Conservation (phyloP, 2,329 filamentous ascomycete species). For the Colletotrichum caudatum region DNA sequence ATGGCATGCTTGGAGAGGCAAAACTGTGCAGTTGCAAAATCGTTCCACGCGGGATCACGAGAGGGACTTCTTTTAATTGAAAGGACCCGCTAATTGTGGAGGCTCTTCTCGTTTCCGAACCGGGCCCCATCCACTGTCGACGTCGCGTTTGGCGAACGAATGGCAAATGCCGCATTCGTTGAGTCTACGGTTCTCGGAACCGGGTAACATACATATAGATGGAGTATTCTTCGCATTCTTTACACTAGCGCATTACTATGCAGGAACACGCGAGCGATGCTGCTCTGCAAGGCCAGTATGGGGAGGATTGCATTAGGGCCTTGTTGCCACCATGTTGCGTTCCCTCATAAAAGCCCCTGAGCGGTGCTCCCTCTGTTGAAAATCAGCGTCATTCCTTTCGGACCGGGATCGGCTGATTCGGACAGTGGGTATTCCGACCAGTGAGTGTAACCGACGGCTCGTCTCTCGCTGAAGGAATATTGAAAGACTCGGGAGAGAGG, state of each 20-base stretch:
- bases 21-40: slow-evolving; percentile 38
- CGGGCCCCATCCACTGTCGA: slow-evolving; percentile 20
- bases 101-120: slow-evolving; percentile 33
- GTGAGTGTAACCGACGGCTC: slow-evolving; percentile 3
- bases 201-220: slow-evolving; percentile 5
- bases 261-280: slow-evolving; percentile 30
- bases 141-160: slow-evolving; percentile 29
- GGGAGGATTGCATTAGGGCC: not conserved
- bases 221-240: slow-evolving; percentile 23
- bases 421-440: slow-evolving; percentile 15
- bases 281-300: slow-evolving; percentile 11
- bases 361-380: not conserved
- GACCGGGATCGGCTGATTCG: slow-evolving; percentile 24
- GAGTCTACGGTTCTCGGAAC: not conserved
- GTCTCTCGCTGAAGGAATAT: not conserved
- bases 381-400: slow-evolving; percentile 10
- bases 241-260: slow-evolving; percentile 16
- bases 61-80: slow-evolving; percentile 31
- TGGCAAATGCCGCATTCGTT: slow-evolving; percentile 2
- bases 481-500: not conserved
- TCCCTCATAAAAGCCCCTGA: slow-evolving; percentile 11
- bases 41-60: slow-evolving; percentile 40
- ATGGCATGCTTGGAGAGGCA: slow-evolving; percentile 36
- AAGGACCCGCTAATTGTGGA: slow-evolving; percentile 31
- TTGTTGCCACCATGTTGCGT: slow-evolving; percentile 33